A percentile compares a stretch with the other conserved stretches of the same genome.
phyloP scores from a whole-genome alignment of 441 rosid species.

The Adansonia grandidieri region DNA sequence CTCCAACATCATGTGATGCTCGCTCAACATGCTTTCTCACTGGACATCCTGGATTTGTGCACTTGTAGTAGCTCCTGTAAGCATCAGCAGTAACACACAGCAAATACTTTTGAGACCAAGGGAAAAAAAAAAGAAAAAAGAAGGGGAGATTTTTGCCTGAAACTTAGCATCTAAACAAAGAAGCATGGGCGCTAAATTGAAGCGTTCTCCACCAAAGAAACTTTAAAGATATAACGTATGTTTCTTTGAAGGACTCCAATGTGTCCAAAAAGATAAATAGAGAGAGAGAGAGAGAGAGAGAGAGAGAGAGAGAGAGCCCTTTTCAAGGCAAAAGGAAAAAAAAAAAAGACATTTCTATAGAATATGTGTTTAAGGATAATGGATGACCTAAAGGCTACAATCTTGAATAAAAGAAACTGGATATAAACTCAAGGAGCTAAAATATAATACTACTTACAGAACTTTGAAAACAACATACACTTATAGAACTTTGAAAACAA shows the following conservation, averaged over 20 bases:
- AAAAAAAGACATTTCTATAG: neutral
- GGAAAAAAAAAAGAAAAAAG: neutral
- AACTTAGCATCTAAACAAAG: neutral
- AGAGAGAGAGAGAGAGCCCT: slow-evolving; percentile 1
- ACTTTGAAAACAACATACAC: too few species aligned
- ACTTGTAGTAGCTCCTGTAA: slow-evolving; percentile 88
- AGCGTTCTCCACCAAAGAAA: neutral
- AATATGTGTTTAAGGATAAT: neutral
- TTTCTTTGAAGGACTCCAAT: neutral
- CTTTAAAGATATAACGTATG: neutral
- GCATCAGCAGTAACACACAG: slow-evolving; percentile 14
- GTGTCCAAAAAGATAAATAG: neutral
- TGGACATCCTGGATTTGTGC: slow-evolving; percentile 74
- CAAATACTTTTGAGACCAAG: neutral
- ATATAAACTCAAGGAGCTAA: too few species aligned
- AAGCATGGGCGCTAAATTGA: neutral
- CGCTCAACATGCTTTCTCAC: slow-evolving; percentile 93
- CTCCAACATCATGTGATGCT: slow-evolving; percentile 70
- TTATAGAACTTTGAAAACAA: slow-evolving; percentile 9
- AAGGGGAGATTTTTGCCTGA: neutral
- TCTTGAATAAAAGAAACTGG: neutral
- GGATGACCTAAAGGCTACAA: neutral
- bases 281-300: too few species aligned
- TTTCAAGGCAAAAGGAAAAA: neutral
- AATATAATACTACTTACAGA: neutral